Base-by-base conservation (phyloP, 2,329 filamentous ascomycete genomes). In the Fulvia fulva region DNA sequence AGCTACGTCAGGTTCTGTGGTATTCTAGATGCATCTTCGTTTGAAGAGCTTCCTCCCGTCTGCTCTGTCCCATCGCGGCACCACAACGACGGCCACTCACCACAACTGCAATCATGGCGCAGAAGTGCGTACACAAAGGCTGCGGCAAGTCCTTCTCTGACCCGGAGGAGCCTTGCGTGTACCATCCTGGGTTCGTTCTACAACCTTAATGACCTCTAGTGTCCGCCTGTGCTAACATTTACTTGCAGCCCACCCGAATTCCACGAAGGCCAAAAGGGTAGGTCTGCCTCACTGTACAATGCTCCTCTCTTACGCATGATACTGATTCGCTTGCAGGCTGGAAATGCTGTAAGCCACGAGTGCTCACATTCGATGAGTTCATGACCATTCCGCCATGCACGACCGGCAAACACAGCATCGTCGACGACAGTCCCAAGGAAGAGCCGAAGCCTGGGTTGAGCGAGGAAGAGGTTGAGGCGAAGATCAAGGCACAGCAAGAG, bases 261-360 rank as follows among this genome's bases (percentile, higher is more conserved):
- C 75, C 94, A 97, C 74, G 94, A 99, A 78, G 94, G 94, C 61
- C 93, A 97, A 78, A 97, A 99, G 86, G 94, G 93, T 96, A 80
- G 73, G 77, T 60, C 63, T 62, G 59, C 58, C 62, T 58, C 43
- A 46, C 61, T 34, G 28, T 28, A 26, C 21, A 53, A n/a, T 8
- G 16, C 14, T 25, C 44, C 21, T 23, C 21, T 32, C 14, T n/a
- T 23, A 52, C 34, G 16, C 59, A 51, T 25, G 9, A 53, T 52
- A 23, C 56, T 56, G 28, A 56, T 51, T 22, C 1, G 21, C 19
- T n/a, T 22, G 21, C 70, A 97, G 93, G 94, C 72, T 97, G 94
- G 93, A 95, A 96, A 80, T 99, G 94, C 81, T 99, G 94, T 84
- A 97, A 97, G 78, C 88, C 92, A 57, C 89, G 94, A 70, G 91